Base-by-base conservation (phyloP, 768 basidiomycete genomes). In the Russula sp. region DNA sequence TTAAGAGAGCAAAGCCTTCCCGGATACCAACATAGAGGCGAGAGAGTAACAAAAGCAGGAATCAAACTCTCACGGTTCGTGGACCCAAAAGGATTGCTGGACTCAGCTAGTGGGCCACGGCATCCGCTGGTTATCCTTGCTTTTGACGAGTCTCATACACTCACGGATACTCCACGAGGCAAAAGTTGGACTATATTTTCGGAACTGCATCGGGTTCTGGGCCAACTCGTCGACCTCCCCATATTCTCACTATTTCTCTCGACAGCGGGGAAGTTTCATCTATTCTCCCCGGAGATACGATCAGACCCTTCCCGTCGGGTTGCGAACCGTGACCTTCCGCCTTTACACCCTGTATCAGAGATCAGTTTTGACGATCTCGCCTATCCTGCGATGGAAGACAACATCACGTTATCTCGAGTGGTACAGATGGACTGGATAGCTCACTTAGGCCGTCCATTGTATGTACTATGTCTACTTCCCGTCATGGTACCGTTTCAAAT, bases 381-480 rank as follows among this genome's bases (percentile, higher is more conserved):
- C 6, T 34, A 40, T 39, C 27, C 50, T 8, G 44, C 52, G 8
- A 13, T 44, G n/a, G 31, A 34, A 11, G n/a, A 35, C 5, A 2
- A 18, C 6, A 1, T 53, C n/a, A 34, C 18, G 16, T 27, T 61
- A 13, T 6, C 27, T 16, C 9, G 4, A 42, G 54, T 40, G 22
- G 34, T 50, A 10, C 1, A 27, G 0, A 18, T 13, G 1, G 27
- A 55, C 8, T 61, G 60, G 60, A 48, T 48, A 1, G 37, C 35
- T 27, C 53, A 55, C 37, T 45, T 61, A 1, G 53, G 60, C 18
- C 60, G 53, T 7, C 52, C 60, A 47, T 22, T 61, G 60, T 61
- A 20, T 3, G n/a, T n/a, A n/a, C n/a, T n/a, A n/a, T n/a, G 53
- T 55, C 31, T 14, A 35, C 6, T 22, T 27, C 35, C 11, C 0